Evolutionary conservation across 2,329 filamentous ascomycete species (phyloP).

Genomic region (Diaporthe ilicicola): DNA sequence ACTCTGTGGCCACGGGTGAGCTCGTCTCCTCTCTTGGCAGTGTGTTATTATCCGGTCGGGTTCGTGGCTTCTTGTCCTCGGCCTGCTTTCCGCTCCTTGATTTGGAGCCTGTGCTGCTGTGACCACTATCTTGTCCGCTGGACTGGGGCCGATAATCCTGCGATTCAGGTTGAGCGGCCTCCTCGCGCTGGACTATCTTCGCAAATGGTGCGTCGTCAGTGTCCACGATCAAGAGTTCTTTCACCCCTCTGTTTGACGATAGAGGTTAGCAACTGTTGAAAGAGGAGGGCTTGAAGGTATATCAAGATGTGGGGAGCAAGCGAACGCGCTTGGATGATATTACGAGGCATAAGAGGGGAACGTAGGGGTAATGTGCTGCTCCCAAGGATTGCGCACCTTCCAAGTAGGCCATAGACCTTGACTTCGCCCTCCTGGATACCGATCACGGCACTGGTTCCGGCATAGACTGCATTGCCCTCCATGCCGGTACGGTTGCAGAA

Average conservation of each 20-base stretch:
- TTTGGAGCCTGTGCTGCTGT: background rate
- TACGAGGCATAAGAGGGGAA: no score
- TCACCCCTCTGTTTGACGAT: slow-evolving; percentile 64
- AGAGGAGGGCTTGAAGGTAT: no score
- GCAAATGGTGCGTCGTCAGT: slow-evolving; percentile 49
- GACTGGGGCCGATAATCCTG: background rate
- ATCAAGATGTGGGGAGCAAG: no score
- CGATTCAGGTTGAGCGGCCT: background rate
- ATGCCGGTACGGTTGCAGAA: slow-evolving; percentile 70
- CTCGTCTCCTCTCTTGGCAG: background rate
- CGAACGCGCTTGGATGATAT: no score
- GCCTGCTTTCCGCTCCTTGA: background rate
- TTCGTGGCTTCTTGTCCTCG: background rate
- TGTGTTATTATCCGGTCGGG: background rate
- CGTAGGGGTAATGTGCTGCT: no score
- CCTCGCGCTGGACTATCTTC: slow-evolving; percentile 45
- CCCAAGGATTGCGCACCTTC: slow-evolving; percentile 37
- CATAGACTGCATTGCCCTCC: slow-evolving; percentile 68
- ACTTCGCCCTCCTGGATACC: slow-evolving; percentile 66
- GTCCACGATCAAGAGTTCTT: slow-evolving; percentile 67
- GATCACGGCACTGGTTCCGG: slow-evolving; percentile 70
- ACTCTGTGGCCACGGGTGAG: no score
- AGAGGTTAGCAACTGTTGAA: slow-evolving; percentile 62
- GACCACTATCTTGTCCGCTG: background rate
- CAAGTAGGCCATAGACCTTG: slow-evolving; percentile 67